Conservation (phyloP, 176 grass and related monocot species). For the Carex kokanica region DNA sequence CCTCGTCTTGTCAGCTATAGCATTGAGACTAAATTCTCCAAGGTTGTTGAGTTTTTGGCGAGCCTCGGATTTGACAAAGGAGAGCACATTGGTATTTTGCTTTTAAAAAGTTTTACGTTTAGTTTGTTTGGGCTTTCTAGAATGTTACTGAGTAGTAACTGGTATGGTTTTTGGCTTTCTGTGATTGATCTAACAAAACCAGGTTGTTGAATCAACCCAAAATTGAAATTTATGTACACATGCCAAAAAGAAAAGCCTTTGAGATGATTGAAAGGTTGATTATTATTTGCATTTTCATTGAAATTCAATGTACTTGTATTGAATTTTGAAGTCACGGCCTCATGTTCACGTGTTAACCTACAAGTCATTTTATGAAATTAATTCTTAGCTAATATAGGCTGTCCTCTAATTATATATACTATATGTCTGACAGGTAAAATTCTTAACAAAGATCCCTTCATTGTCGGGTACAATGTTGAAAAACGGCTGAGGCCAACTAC, state of each 20-base stretch:
- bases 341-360: not conserved
- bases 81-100: conserved; percentile 35
- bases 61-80: conserved; percentile 72
- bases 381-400: not conserved
- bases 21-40: conserved; percentile 84
- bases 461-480: conserved; percentile 78
- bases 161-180: not conserved
- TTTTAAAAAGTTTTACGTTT: not conserved
- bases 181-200: not conserved
- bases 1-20: conserved; percentile 94
- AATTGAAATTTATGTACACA: not conserved
- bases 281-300: not conserved
- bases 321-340: not conserved
- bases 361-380: not conserved
- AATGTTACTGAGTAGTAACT: not conserved
- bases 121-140: not conserved
- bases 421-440: conserved; percentile 44
- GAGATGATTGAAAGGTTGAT: not conserved
- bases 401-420: not conserved
- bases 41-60: conserved; percentile 54
- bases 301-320: not conserved
- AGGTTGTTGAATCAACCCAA: not conserved
- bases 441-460: conserved; percentile 73
- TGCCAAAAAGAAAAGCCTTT: not conserved
- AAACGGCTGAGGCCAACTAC: conserved; percentile 70